Base-by-base conservation (phyloP, 225 moss, liverwort and hornwort species). In the Anthoceros angustus region DNA sequence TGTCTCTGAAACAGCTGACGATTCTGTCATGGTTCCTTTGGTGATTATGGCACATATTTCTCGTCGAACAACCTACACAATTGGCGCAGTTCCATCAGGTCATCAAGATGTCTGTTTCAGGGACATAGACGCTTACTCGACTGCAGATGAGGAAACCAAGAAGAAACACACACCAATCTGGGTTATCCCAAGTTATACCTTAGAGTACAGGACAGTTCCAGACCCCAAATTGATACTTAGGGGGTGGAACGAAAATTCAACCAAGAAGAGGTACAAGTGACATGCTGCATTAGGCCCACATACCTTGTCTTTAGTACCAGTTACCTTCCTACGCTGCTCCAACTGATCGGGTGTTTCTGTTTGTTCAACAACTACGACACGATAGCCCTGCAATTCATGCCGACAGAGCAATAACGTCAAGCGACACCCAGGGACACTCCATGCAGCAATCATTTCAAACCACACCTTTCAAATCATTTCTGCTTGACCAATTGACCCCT, bases 1-100 rank as follows among this genome's bases (percentile, higher is more conserved):
- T 60, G 84, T 79, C 77, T 84, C 98, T 40, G 80, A 85, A 69
- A 68, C 80, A 70, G 81, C 66, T n/a, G 76, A 72, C 60, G 76
- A 84, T 64, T 92, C 98, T 42, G 87, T 77, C 71, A 99, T 73
- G 43, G 89, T 99, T 76, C 92, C 98, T 70, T 83, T 92, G 25
- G 98, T 83, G 43, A 99, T 84, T 71, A 99, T 76, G 65, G 89
- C 98, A 83, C 98, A 99, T 26, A 87, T 86, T 87, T 99, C 98
- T 66, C 98, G 88, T 78, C 72, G 84, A 69, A 99, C 98, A 68
- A 99, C 98, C 98, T 99, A 84, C 66, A 80, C 41, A 48, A 38
- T 40, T 32, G 32, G 32, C 32, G 1, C 32, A 32, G 32, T 32
- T 32, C 32, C 32, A 32, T 32, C 2, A 32, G 32, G 4, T 32